Conservation (phyloP, 2,329 filamentous ascomycete species). For the Aspergillus sp. region DNA sequence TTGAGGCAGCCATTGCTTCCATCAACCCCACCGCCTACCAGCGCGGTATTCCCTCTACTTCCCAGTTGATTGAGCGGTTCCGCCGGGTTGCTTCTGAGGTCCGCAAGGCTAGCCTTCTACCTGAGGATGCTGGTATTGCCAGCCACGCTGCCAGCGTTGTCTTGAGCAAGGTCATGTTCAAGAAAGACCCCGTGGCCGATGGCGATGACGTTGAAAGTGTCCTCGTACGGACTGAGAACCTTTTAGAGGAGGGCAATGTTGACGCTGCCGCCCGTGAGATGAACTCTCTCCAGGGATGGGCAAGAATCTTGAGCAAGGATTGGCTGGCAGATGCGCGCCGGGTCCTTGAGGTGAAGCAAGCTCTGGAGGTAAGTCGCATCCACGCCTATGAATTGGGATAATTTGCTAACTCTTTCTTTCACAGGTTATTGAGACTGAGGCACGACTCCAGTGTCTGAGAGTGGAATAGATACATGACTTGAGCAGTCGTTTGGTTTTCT, state of each 20-base stretch:
- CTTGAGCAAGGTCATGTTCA: conserved; percentile 91
- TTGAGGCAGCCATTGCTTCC: conserved; percentile 89
- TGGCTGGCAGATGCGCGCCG: conserved; percentile 88
- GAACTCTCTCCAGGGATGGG: conserved; percentile 89
- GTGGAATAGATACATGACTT: conserved; percentile 54
- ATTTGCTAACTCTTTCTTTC: conserved; percentile 11
- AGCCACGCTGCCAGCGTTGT: conserved; percentile 86
- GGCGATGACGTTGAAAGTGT: conserved; percentile 92
- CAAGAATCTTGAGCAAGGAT: conserved; percentile 87
- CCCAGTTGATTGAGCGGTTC: conserved; percentile 92
- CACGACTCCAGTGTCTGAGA: conserved; percentile 77
- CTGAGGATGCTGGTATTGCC: conserved; percentile 88
- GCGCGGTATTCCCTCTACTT: conserved; percentile 72
- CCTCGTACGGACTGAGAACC: conserved; percentile 77
- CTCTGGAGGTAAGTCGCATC: conserved; percentile 69
- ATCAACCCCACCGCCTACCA: conserved; percentile 94
- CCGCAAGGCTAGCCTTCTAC: conserved; percentile 84
- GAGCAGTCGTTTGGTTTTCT: conserved; percentile 13
- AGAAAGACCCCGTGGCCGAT: conserved; percentile 76
- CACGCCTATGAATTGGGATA: not conserved
- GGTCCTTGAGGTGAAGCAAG: conserved; percentile 91
- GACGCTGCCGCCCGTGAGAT: conserved; percentile 91
- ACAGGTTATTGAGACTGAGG: conserved; percentile 83
- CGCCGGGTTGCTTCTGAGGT: conserved; percentile 86
- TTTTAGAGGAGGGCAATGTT: conserved; percentile 86